A percentile compares a stretch with the other conserved stretches of the same genome.
Evolutionary conservation across 2,329 filamentous ascomycete genomes (phyloP).

Genomic region (Stachybotrys echinatus): DNA sequence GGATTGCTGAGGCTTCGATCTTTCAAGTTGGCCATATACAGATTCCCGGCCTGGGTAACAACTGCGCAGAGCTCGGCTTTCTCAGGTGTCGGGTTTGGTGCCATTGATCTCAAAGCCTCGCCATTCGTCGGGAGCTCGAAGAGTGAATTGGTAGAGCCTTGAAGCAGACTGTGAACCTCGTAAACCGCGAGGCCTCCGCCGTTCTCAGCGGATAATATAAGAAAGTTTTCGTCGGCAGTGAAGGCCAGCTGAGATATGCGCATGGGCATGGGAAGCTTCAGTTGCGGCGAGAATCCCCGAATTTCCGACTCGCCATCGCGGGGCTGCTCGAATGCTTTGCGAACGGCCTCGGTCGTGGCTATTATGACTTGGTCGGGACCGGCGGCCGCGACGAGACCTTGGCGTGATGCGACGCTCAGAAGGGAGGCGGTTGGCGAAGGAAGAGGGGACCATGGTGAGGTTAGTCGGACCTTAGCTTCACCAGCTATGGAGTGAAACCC

Average conservation of each 20-base stretch:
- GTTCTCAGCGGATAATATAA: slow-evolving; percentile 76
- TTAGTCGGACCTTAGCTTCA: slow-evolving; percentile 78
- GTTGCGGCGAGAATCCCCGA: slow-evolving; percentile 66
- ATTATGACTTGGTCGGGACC: slow-evolving; percentile 75
- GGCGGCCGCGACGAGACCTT: slow-evolving; percentile 80
- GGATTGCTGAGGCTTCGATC: slow-evolving; percentile 56
- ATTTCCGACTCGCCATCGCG: slow-evolving; percentile 59
- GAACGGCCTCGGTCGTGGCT: slow-evolving; percentile 69
- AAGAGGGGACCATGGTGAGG: slow-evolving; percentile 69
- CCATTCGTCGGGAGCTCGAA: slow-evolving; percentile 76
- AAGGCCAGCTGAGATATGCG: slow-evolving; percentile 86
- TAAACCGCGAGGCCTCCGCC: slow-evolving; percentile 83
- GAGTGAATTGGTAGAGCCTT: slow-evolving; percentile 60
- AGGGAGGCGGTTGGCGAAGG: slow-evolving; percentile 77
- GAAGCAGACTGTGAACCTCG: slow-evolving; percentile 62
- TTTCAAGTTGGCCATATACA: slow-evolving; percentile 78
- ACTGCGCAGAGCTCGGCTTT: slow-evolving; percentile 73
- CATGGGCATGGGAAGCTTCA: slow-evolving; percentile 65
- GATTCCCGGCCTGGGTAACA: slow-evolving; percentile 72
- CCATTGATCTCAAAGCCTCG: slow-evolving; percentile 65
- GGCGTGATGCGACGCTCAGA: slow-evolving; percentile 73
- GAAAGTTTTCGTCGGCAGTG: slow-evolving; percentile 78
- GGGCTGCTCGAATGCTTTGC: slow-evolving; percentile 64
- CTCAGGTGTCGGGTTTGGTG: slow-evolving; percentile 74
- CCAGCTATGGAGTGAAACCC: slow-evolving; percentile 77